A percentile compares a stretch with the other conserved stretches of the same genome.
These are phyloP conservation scores for Azolla pinnata DNA, from an alignment of 75 land plant genomes.

Conservation along the genomic window DNA sequence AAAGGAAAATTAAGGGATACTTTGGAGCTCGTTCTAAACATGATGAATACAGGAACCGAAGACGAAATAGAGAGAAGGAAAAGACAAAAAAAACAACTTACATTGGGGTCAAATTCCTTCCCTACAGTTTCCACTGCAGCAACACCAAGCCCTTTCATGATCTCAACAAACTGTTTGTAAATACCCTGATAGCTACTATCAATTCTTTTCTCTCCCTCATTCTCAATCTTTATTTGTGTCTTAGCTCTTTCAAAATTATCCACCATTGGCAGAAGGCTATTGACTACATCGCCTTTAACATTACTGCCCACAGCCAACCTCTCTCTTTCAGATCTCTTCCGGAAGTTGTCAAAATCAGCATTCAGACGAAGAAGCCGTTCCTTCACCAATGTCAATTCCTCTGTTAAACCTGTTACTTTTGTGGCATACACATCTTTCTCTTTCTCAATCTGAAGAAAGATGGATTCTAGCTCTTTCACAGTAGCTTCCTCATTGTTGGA, in stretches of 20 bases:
- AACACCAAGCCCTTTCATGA: conserved; percentile 70
- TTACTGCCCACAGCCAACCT: conserved; percentile 34
- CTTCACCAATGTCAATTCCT: conserved; percentile 54
- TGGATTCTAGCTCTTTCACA: conserved; percentile 39
- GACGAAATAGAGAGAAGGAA: no score
- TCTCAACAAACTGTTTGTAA: conserved; percentile 96
- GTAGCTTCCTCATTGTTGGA: conserved; percentile 43
- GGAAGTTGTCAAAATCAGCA: conserved; percentile 95
- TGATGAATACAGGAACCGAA: no score
- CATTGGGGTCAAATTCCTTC: conserved; percentile 86
- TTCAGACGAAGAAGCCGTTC: conserved; percentile 69
- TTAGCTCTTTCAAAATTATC: conserved; percentile 92
- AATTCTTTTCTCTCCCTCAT: conserved; percentile 77
- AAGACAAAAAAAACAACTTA: conserved; percentile 23
- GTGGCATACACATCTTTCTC: conserved; percentile 38
- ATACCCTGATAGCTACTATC: conserved; percentile 93
- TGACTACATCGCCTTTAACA: conserved; percentile 72
- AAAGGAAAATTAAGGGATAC: no score
- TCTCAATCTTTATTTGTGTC: conserved; percentile 59
- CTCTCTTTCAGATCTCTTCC: conserved; percentile 80
- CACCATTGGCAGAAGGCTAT: conserved; percentile 79
- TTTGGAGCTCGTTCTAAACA: no score
- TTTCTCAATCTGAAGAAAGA: conserved; percentile 29
- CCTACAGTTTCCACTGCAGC: conserved; percentile 77
- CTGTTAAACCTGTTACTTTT: conserved; percentile 35